Evolutionary conservation across 768 basidiomycete species (phyloP).

Genomic region (Suillus hirtellus): DNA sequence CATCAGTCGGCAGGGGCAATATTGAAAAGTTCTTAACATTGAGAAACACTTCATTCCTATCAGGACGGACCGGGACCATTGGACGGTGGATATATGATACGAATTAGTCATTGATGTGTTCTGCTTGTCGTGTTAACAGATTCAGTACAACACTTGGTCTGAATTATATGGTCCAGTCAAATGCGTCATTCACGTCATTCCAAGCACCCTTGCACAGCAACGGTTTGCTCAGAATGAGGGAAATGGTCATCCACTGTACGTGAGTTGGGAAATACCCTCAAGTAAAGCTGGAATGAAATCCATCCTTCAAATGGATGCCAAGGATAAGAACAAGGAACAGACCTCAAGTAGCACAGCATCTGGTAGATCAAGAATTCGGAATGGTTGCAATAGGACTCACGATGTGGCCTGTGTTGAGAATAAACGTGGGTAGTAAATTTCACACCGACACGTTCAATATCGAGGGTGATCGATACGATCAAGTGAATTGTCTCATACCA

Average conservation of each 20-base stretch:
- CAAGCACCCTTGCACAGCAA: background rate
- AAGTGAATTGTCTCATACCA: background rate
- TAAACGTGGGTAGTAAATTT: background rate
- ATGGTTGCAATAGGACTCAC: background rate
- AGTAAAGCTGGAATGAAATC: background rate
- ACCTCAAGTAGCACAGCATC: no score
- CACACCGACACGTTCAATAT: background rate
- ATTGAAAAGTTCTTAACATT: background rate
- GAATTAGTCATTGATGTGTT: background rate
- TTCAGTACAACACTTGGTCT: background rate
- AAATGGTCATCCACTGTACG: background rate
- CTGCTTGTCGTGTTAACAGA: background rate
- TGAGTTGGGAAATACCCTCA: background rate
- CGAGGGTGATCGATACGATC: background rate
- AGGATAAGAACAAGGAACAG: background rate
- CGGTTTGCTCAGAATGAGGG: background rate
- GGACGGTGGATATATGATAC: background rate
- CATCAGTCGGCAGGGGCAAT: background rate
- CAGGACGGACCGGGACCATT: background rate
- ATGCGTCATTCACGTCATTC: background rate
- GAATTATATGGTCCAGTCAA: background rate
- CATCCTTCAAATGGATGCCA: background rate
- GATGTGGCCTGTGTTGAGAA: background rate
- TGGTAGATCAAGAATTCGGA: background rate
- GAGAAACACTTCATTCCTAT: background rate